Evolutionary conservation across 1,284 basidiomycete genomes (phyloP).

Genomic region (Irpex lacteus): DNA sequence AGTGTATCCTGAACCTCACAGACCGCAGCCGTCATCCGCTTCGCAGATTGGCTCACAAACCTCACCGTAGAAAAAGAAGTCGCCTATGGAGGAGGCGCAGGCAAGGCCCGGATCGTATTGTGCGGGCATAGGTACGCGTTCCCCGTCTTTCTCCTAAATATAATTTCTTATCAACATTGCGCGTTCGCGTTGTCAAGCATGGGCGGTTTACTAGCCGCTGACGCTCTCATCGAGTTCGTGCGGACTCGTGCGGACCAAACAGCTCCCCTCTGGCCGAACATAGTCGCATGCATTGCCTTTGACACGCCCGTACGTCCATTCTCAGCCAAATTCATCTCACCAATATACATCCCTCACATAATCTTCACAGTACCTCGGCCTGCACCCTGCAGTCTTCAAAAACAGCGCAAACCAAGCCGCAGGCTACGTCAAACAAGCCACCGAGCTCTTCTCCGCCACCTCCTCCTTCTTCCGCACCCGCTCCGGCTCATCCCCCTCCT

Average conservation of each 20-base stretch:
- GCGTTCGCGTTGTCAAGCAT: slow-evolving; percentile 50
- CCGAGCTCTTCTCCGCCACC: slow-evolving; percentile 48
- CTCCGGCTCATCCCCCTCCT: slow-evolving; percentile 26
- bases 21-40: slow-evolving; percentile 78
- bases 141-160: not conserved
- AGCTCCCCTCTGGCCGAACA: slow-evolving; percentile 80
- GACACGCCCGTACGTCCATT: slow-evolving; percentile 78
- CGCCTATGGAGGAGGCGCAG: slow-evolving; percentile 69
- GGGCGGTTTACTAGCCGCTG: slow-evolving; percentile 87
- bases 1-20: slow-evolving; percentile 29
- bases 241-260: slow-evolving; percentile 55
- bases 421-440: slow-evolving; percentile 69
- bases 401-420: slow-evolving; percentile 78
- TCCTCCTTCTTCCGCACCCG: slow-evolving; percentile 35
- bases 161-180: too few species aligned
- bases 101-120: slow-evolving; percentile 78
- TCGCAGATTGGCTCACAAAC: slow-evolving; percentile 87
- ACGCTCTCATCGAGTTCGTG: slow-evolving; percentile 76
- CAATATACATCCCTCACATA: too few species aligned
- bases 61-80: slow-evolving; percentile 80
- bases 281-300: slow-evolving; percentile 81
- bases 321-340: too few species aligned
- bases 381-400: slow-evolving; percentile 88
- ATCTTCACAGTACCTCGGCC: slow-evolving; percentile 80
- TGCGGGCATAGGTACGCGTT: slow-evolving; percentile 83